Base-by-base conservation (phyloP, 1,284 basidiomycete genomes). In the Ceratobasidium sp. region DNA sequence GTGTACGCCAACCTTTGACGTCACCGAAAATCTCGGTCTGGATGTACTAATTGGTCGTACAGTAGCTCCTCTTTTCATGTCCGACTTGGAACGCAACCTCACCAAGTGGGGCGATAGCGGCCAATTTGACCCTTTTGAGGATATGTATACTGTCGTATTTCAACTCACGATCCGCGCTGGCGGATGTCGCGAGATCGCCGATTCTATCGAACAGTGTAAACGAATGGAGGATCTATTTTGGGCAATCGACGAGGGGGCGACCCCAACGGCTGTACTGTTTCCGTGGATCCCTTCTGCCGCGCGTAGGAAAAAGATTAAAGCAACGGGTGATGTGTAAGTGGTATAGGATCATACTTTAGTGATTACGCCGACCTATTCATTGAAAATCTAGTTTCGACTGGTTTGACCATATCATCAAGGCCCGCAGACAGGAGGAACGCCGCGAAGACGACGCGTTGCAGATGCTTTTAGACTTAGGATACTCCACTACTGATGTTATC, bases 371-470 rank as follows among this genome's bases (percentile, higher is more conserved):
- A 33, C 33, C 20, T 26, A 2, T 26, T 40, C 7, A 56, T 42
- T 42, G n/a, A 33, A 28, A 40, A 15, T 26, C 3, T 61, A 72
- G 70, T 6, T 72, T 23, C n/a, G 44, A 15, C 42, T 49, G 53
- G 39, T 72, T 72, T 18, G 70, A 72, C 42, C 5, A 20, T 15
- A 72, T 72, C 44, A 72, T 72, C 56, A 72, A 72, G 18, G n/a
- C 55, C 6, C 70, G 70, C 40, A 12, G 28, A 46, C 10, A 23
- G 28, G 70, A 72, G 58, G 55, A n/a, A 6, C 56, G 42, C n/a
- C 70, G 70, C 23, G 70, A 72, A 20, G 70, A 72, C 3, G 70
- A 72, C n/a, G 70, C 70, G 6, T 46, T 72, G 39, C 70, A 72
- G 28, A 72, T 28, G 15, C 58, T 72, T 13, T 6, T 72, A 2